These are phyloP conservation scores for Ceratopteris richardii DNA, from an alignment of 75 land plant species.

Conservation along the genomic window DNA sequence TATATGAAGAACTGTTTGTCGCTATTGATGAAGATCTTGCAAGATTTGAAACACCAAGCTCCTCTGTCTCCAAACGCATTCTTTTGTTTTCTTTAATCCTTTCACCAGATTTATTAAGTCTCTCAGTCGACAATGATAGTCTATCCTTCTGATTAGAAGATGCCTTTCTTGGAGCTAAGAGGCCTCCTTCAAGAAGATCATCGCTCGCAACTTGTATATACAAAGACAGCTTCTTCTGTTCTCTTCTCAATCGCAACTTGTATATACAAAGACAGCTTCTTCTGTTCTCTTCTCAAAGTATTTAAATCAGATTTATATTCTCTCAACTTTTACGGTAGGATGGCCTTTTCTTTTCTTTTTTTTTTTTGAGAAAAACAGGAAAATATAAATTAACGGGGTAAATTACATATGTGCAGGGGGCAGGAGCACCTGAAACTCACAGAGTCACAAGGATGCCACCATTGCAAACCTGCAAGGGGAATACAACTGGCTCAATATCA, in stretches of 20 bases:
- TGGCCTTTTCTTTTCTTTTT: conserved; percentile 32
- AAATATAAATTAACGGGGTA: too few relatives aligned
- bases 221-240: conserved; percentile 35
- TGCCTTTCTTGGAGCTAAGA: conserved; percentile 48
- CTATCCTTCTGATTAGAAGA: conserved; percentile 47
- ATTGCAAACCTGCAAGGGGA: too few relatives aligned
- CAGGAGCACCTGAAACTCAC: too few relatives aligned
- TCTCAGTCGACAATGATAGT: conserved; percentile 40
- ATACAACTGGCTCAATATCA: too few relatives aligned
- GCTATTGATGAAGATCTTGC: conserved; percentile 53
- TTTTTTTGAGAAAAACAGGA: too few relatives aligned
- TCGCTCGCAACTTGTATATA: conserved; percentile 39
- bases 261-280: too few relatives aligned
- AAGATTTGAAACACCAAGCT: conserved; percentile 55
- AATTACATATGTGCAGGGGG: too few relatives aligned
- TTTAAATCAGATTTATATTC: conserved; percentile 70
- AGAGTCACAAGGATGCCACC: too few relatives aligned
- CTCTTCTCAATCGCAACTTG: too few relatives aligned
- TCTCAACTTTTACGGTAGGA: conserved; percentile 54
- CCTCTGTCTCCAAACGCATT: conserved; percentile 47
- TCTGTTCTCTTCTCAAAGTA: conserved; percentile 48
- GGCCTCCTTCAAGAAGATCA: conserved; percentile 60
- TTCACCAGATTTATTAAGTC: conserved; percentile 42
- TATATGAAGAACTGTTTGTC: conserved; percentile 48
- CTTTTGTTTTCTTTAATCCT: conserved; percentile 44